A percentile compares a stretch with the other conserved stretches of the same genome.
phyloP scores from a whole-genome alignment of 106 monocot genomes.

The Acorus calamus region DNA sequence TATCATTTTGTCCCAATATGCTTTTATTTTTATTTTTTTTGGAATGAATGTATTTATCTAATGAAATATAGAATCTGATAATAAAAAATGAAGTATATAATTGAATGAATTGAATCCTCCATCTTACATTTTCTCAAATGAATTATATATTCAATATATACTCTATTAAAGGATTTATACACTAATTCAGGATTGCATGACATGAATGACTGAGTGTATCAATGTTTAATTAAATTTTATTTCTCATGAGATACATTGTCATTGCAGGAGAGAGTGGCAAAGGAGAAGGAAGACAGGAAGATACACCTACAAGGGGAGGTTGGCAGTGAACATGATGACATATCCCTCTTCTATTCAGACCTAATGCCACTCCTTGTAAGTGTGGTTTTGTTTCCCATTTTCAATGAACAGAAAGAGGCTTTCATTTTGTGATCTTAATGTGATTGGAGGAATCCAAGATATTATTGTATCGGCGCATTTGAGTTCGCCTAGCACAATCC shows the following conservation, averaged over 20 bases:
- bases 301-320: constrained; percentile 21
- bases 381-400: constrained; percentile 3
- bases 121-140: no score
- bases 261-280: constrained; percentile 47
- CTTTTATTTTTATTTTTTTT: no score
- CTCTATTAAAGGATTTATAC: background rate
- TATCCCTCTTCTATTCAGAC: constrained; percentile 83
- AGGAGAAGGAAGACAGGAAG: constrained; percentile 61
- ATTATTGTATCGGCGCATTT: no score
- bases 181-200: background rate
- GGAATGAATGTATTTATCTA: no score
- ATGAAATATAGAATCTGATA: no score
- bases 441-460: no score
- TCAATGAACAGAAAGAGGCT: background rate
- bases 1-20: no score
- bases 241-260: background rate
- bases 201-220: no score
- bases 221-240: background rate
- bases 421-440: background rate
- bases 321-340: constrained; percentile 53
- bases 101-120: no score
- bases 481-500: no score
- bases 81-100: no score
- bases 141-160: background rate
- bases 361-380: constrained; percentile 93